These are phyloP conservation scores for Viola odorata DNA, from an alignment of 345 rosid species.

Conservation along the genomic window DNA sequence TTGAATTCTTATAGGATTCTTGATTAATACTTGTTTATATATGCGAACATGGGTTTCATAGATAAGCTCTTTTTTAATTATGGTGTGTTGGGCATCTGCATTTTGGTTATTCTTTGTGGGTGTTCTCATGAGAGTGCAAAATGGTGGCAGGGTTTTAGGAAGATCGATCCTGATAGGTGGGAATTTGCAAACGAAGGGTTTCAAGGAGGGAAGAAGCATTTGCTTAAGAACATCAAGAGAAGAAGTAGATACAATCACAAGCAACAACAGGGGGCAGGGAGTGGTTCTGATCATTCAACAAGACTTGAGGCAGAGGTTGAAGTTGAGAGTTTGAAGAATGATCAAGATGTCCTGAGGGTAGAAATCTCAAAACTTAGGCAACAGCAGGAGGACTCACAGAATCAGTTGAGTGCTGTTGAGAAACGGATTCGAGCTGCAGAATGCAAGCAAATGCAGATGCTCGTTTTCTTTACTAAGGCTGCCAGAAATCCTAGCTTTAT, in stretches of 20 bases:
- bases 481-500: slow-evolving; percentile 35
- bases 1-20: too few relatives aligned
- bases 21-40: too few relatives aligned
- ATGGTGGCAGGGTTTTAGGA: slow-evolving; percentile 52
- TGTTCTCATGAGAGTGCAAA: slow-evolving; percentile 1
- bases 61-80: not conserved
- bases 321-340: slow-evolving; percentile 36
- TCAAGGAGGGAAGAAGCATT: slow-evolving; percentile 50
- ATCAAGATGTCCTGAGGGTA: slow-evolving; percentile 29
- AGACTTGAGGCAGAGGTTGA: slow-evolving; percentile 24
- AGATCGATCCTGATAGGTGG: slow-evolving; percentile 60
- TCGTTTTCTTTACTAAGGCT: slow-evolving; percentile 43
- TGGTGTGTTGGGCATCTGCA: not conserved
- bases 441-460: slow-evolving; percentile 43
- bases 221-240: too few relatives aligned
- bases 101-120: not conserved
- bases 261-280: slow-evolving; percentile 13
- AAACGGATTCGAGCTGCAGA: slow-evolving; percentile 37
- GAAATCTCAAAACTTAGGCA: slow-evolving; percentile 42
- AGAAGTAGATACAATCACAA: slow-evolving; percentile 37
- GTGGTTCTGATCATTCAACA: slow-evolving; percentile 2
- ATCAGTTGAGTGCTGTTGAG: slow-evolving; percentile 28
- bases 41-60: too few relatives aligned
- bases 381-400: slow-evolving; percentile 37
- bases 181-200: slow-evolving; percentile 61